These are phyloP conservation scores for Melampsora larici-populina DNA, from an alignment of 1,284 basidiomycete genomes.

Conservation along the genomic window DNA sequence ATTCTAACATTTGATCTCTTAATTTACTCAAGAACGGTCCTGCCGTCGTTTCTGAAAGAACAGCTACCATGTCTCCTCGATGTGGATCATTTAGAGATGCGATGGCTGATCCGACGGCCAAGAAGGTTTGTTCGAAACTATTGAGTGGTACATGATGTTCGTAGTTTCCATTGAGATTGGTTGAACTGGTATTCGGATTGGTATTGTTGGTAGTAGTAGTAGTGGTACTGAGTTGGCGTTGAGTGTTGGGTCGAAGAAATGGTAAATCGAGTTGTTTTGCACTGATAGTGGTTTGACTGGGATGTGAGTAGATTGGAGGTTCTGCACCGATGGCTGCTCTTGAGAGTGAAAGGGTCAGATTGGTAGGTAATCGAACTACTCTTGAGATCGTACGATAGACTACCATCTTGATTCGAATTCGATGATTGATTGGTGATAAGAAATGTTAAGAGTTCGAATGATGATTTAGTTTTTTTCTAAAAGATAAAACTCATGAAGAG, in stretches of 20 bases:
- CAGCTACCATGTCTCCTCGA: constrained; percentile 88
- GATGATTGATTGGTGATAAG: too few species aligned
- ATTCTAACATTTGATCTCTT: constrained; percentile 69
- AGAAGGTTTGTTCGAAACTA: constrained; percentile 74
- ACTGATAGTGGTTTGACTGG: not conserved
- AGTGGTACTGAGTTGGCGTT: too few species aligned
- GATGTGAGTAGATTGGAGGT: not conserved
- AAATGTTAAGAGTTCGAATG: too few species aligned
- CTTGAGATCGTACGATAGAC: not conserved
- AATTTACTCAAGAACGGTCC: constrained; percentile 74
- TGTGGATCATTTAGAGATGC: constrained; percentile 78
- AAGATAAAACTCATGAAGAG: too few species aligned
- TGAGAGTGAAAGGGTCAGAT: not conserved
- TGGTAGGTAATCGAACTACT: not conserved
- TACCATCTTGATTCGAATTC: not conserved
- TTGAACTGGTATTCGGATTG: constrained; percentile 29
- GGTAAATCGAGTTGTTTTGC: not conserved
- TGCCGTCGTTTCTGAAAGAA: constrained; percentile 83
- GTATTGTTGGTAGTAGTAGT: not conserved
- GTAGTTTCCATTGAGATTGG: constrained; percentile 49
- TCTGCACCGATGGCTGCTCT: not conserved
- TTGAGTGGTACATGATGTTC: constrained; percentile 78
- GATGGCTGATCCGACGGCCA: constrained; percentile 79
- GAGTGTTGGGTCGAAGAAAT: not conserved
- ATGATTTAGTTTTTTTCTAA: too few species aligned